Evolutionary conservation across 2,329 filamentous ascomycete species (phyloP), one percentile per base, ranked within the genome.

Genomic region (Verticillium nubilum): DNA sequence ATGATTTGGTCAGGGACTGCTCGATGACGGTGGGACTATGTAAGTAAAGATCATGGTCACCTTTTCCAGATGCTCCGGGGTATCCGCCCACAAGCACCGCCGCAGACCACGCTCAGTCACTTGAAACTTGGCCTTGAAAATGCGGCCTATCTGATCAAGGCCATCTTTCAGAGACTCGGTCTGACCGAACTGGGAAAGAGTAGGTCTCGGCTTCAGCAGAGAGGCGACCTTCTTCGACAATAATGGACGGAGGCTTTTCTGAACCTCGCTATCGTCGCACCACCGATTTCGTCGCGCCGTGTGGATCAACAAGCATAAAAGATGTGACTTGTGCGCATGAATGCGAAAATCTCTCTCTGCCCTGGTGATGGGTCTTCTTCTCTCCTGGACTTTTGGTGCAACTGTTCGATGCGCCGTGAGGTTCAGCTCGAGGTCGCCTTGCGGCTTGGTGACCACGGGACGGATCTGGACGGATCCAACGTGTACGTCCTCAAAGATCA

Each of bases 271-370:
- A 69, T 94, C 88, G 67, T 96, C 96, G 74, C 93, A 97, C 92
- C 94, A 97, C 58, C 84, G 78, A 69, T 98, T 99, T 59, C 93
- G 86, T 60, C 86, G 79, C 64, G 90, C 83, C 17, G 88, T 82
- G 72, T 98, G 91, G 10, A 86, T 85, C 17, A 99, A 74, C 2
- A 99, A 80, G 70, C 91, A 96, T 15, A 97, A 76, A 0, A 98
- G 65, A 74, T 99, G 93, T 62, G 87, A 79, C 73, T 94, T 96
- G 73, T 99, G 95, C n/a, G 92, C 80, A 57, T 91, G 83, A 29
- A 95, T 71, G 23, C 93, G 85, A 15, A 71, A 75, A 52, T 74
- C 73, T 62, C 77, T 82, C 65, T 87, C 84, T 23, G 78, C 78
- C 62, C 77, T 82, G 26, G 73, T 83, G 3, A 86, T 73, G 2